Evolutionary conservation across 306 rosid species (phyloP).

Genomic region (Acmispon strigosus): DNA sequence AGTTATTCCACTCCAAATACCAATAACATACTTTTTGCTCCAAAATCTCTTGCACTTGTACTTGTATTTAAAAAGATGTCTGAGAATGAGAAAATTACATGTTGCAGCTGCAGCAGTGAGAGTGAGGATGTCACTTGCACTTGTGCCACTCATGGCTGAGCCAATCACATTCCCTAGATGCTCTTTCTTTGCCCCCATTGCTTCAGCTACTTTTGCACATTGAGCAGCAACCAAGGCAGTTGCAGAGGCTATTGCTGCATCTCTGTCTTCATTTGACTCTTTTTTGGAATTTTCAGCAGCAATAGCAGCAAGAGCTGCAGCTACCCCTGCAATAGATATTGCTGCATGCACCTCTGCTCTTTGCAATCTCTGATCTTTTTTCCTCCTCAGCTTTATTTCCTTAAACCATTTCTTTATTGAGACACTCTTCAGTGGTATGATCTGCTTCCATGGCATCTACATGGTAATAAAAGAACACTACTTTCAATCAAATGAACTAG

Average conservation of each 20-base stretch:
- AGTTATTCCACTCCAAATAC: neutral
- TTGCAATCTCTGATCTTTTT: conserved; percentile 72
- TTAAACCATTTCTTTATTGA: conserved; percentile 87
- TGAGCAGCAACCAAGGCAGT: conserved; percentile 85
- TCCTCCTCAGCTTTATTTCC: conserved; percentile 61
- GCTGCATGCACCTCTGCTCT: conserved; percentile 96
- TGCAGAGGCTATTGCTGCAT: conserved; percentile 81
- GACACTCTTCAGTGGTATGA: conserved; percentile 53
- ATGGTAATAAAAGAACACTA: neutral
- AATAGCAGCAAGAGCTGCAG: conserved; percentile 85
- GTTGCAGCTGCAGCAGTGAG: conserved; percentile 93
- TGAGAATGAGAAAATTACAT: conserved; percentile 31
- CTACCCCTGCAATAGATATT: conserved; percentile 81
- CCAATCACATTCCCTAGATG: conserved; percentile 51
- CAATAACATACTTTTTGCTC: neutral
- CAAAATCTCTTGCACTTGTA: neutral
- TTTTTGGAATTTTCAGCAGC: conserved; percentile 60
- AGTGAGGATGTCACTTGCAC: conserved; percentile 65
- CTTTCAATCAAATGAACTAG: neutral
- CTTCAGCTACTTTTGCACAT: conserved; percentile 88
- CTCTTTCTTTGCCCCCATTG: conserved; percentile 84
- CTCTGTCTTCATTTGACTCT: conserved; percentile 41
- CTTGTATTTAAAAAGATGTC: neutral
- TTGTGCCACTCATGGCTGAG: conserved; percentile 67
- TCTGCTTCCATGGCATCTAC: conserved; percentile 86